Percentiles rank a stretch among this genome's conserved stretches.
phyloP scores from a whole-genome alignment of 441 rosid species.

The Erodium trifolium region DNA sequence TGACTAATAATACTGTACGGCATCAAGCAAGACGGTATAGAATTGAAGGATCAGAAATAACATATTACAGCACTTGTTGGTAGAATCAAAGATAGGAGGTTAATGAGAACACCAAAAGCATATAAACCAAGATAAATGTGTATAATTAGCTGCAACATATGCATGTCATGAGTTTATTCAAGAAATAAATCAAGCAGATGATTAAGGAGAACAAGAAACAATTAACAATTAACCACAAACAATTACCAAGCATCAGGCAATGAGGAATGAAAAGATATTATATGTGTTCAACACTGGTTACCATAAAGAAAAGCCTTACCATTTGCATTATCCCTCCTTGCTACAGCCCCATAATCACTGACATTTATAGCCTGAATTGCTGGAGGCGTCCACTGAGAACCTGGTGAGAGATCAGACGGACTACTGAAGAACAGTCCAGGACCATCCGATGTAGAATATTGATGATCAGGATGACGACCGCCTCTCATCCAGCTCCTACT shows the following conservation, averaged over 20 bases:
- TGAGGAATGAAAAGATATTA: background rate
- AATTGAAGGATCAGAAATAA: no score
- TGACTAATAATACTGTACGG: no score
- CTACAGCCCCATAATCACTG: slow-evolving; percentile 28
- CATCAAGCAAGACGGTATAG: no score
- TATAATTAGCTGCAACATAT: background rate
- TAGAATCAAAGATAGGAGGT: background rate
- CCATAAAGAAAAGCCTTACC: background rate
- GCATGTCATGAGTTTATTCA: background rate
- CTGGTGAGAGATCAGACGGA: slow-evolving; percentile 37
- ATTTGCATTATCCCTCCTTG: slow-evolving; percentile 28
- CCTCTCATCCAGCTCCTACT: slow-evolving; percentile 36
- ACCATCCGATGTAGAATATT: slow-evolving; percentile 30
- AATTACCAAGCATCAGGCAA: background rate
- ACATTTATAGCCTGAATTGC: slow-evolving; percentile 37
- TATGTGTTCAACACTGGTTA: background rate
- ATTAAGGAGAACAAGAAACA: no score
- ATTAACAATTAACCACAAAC: background rate
- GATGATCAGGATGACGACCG: slow-evolving; percentile 21
- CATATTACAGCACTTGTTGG: background rate
- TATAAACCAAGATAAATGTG: background rate
- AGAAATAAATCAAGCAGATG: background rate
- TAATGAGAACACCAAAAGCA: background rate
- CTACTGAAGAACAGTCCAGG: slow-evolving; percentile 29
- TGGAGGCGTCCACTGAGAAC: slow-evolving; percentile 53